Conservation (phyloP, 495 filamentous ascomycete species). For the Hypomontagnella submonticulosa region DNA sequence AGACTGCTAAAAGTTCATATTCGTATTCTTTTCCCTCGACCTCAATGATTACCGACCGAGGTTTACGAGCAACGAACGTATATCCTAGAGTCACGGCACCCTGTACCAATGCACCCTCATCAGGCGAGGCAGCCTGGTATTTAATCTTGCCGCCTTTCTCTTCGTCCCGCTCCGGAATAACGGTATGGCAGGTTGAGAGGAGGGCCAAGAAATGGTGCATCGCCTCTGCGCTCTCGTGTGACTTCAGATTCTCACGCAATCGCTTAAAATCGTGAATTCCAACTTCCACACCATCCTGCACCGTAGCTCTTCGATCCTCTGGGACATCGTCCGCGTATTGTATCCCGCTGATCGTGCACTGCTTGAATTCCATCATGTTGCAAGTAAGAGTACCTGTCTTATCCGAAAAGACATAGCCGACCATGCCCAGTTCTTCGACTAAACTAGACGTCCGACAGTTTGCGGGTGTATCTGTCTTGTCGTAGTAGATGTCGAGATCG, state of each 20-base stretch:
- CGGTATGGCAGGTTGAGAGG: constrained; percentile 93
- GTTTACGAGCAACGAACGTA: constrained; percentile 88
- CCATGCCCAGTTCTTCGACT: constrained; percentile 97
- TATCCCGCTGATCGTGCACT: constrained; percentile 90
- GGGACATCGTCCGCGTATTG: constrained; percentile 94
- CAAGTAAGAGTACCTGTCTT: constrained; percentile 99
- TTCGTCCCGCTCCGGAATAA: constrained; percentile 89
- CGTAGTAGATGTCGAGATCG: constrained; percentile 98
- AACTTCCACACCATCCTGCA: constrained; percentile 77
- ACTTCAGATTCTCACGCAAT: constrained; percentile 77
- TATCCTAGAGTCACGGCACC: constrained; percentile 89
- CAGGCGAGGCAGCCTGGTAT: constrained; percentile 97
- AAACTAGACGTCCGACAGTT: constrained; percentile 95
- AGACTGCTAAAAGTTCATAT: constrained; percentile 94
- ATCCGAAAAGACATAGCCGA: constrained; percentile 98
- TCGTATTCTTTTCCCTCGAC: constrained; percentile 76
- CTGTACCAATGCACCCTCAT: constrained; percentile 96
- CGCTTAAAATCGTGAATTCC: constrained; percentile 90
- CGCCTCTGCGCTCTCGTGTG: constrained; percentile 70
- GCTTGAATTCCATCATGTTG: constrained; percentile 99
- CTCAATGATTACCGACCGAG: constrained; percentile 82
- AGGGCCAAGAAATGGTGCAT: constrained; percentile 94
- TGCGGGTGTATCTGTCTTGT: constrained; percentile 92
- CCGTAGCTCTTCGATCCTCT: constrained; percentile 85
- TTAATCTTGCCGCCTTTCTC: constrained; percentile 84